Percentiles rank a stretch among this genome's conserved stretches.
Conservation (phyloP, 768 basidiomycete species). For the Naganishia antarctica region DNA sequence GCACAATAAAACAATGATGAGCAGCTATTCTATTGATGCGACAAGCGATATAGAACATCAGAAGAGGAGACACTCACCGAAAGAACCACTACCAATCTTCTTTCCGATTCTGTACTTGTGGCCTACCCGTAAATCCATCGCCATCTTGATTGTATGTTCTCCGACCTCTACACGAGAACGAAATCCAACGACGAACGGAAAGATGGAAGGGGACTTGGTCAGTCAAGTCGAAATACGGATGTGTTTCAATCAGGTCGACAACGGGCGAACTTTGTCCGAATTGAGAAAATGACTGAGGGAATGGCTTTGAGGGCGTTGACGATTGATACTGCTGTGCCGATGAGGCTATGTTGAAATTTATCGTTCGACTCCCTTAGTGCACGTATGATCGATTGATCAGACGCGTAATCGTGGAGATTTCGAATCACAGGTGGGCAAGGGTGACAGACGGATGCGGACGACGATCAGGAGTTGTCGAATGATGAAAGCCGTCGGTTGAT, state of each 20-base stretch:
- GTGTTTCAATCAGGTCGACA: no score
- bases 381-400: not conserved
- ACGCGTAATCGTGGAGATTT: not conserved
- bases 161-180: not conserved
- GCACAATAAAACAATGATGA: conserved; percentile 47
- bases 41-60: no score
- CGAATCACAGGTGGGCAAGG: no score
- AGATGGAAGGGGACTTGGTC: no score
- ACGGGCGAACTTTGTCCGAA: no score
- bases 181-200: no score
- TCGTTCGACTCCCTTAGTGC: not conserved
- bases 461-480: no score
- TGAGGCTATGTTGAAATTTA: not conserved
- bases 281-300: not conserved
- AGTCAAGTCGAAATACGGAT: no score
- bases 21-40: no score
- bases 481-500: no score
- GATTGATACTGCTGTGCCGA: not conserved
- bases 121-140: conserved; percentile 44
- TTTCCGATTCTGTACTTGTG: conserved; percentile 88
- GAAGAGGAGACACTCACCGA: conserved; percentile 57
- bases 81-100: conserved; percentile 98
- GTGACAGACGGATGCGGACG: no score
- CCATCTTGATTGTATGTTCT: conserved; percentile 16
- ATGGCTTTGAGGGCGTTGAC: not conserved